Conservation (phyloP, 2,329 filamentous ascomycete species). For the Fusarium anguioides region DNA sequence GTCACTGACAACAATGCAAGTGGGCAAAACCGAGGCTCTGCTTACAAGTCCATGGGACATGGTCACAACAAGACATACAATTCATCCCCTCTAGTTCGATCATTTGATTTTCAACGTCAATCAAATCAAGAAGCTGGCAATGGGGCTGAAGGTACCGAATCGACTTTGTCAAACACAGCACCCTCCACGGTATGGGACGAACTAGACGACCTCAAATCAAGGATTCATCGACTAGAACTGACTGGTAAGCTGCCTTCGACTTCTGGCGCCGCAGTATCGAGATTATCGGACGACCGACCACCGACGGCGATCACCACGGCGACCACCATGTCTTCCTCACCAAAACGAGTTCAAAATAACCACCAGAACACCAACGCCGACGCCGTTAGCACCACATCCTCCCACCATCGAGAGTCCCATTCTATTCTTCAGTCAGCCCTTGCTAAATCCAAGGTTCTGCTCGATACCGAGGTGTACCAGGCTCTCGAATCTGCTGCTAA, state of each 20-base stretch:
- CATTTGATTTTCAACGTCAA: constrained; percentile 50
- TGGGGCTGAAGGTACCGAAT: constrained; percentile 78
- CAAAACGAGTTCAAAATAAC: constrained; percentile 68
- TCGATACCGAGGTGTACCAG: constrained; percentile 78
- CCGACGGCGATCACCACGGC: constrained; percentile 90
- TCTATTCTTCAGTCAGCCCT: constrained; percentile 85
- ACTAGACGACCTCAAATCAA: constrained; percentile 91
- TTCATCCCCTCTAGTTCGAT: constrained; percentile 68
- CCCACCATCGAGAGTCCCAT: constrained; percentile 69
- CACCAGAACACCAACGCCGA: constrained; percentile 42
- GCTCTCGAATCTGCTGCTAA: constrained; percentile 83
- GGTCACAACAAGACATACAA: constrained; percentile 57
- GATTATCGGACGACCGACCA: constrained; percentile 81
- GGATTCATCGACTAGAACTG: constrained; percentile 89
- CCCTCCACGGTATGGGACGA: constrained; percentile 98
- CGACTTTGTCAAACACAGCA: constrained; percentile 86
- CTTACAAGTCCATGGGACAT: constrained; percentile 53
- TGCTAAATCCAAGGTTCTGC: constrained; percentile 76
- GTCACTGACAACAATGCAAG: constrained; percentile 60
- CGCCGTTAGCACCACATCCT: constrained; percentile 56
- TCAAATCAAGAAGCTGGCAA: constrained; percentile 50
- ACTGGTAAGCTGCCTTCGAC: constrained; percentile 88
- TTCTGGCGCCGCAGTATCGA: constrained; percentile 81
- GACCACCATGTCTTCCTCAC: constrained; percentile 91
- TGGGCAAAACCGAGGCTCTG: constrained; percentile 55